phyloP scores from a whole-genome alignment of 2,329 filamentous ascomycete genomes.

The Penicillium sclerotiorum region DNA sequence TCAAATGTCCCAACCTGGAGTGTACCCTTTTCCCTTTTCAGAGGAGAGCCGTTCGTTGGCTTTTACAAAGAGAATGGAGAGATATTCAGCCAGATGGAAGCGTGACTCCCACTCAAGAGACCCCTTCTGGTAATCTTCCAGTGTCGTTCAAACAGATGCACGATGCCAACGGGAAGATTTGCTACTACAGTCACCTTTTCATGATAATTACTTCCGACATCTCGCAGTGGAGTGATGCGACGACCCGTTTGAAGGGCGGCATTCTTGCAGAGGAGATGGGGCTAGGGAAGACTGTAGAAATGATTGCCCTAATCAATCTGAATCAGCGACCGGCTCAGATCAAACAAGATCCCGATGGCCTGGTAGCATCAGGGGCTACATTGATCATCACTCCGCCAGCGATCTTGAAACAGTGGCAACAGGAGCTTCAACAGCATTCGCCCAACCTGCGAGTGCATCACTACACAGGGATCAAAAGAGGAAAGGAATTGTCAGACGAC shows the following conservation, averaged over 20 bases:
- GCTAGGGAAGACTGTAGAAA: conserved; percentile 54
- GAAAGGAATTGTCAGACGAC: conserved; percentile 37
- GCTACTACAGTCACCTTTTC: conserved; percentile 47
- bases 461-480: conserved; percentile 57
- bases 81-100: conserved; percentile 36
- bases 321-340: conserved; percentile 34
- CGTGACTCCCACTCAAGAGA: conserved; percentile 20
- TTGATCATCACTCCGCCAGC: conserved; percentile 65
- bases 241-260: conserved; percentile 41
- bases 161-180: conserved; percentile 42
- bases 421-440: conserved; percentile 61
- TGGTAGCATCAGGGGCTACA: conserved; percentile 55
- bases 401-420: conserved; percentile 65
- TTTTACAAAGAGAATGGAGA: conserved; percentile 48
- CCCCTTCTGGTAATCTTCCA: conserved; percentile 29
- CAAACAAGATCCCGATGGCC: conserved; percentile 22
- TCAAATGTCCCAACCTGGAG: conserved; percentile 38
- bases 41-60: conserved; percentile 50
- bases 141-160: conserved; percentile 41
- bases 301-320: conserved; percentile 50
- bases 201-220: conserved; percentile 43
- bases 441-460: conserved; percentile 58
- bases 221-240: conserved; percentile 35
- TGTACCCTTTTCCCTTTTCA: conserved; percentile 54
- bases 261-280: conserved; percentile 56